Base-by-base conservation (phyloP, 345 rosid genomes). In the Orychophragmus violaceus region DNA sequence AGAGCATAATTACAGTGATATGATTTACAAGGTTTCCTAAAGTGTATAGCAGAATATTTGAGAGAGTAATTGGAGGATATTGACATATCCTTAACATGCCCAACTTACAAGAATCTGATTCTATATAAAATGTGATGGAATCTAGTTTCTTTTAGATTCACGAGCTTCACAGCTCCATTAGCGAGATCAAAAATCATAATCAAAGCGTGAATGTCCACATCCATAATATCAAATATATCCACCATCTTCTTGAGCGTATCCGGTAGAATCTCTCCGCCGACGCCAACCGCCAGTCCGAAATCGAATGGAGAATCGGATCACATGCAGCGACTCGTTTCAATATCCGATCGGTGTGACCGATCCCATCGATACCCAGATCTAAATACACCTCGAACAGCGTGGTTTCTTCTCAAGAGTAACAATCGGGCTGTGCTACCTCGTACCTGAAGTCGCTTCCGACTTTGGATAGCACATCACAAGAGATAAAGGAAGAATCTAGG, bases 281-380 rank as follows among this genome's bases (percentile, higher is more conserved):
- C 87, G 5, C 97, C 99, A 55, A 94, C 96, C 6, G 90, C 97
- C 96, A 94, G 84, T 21, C 99, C 99, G 28, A 76, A 82, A 66
- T 81, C 82, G 68, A 60, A 0, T 86, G 84, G 9, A 23, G 13
- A 54, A 94, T 94, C 48, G 86, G 85, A 33, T 88, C 96, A 48
- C 95, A 88, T 8, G 88, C 83, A 51, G 74, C 24, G 23, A 87
- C 88, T 39, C 97, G 84, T 64, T 82, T 88, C 57, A 94, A 65
- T 30, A 88, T 71, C 60, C 99, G 87, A 59, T 94, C 99, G 5
- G 65, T 72, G 33, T 80, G 82, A 18, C 80, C 78, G 13, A 69
- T 50, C 6, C 63, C 80, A 54, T n/a, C n/a, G n/a, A n/a, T n/a
- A n/a, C n/a, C n/a, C n/a, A 77, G 48, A 64, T 82, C 88, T 27